These are phyloP conservation scores for Chlorella variabilis DNA, from an alignment of 163 green algal genomes.

Conservation along the genomic window DNA sequence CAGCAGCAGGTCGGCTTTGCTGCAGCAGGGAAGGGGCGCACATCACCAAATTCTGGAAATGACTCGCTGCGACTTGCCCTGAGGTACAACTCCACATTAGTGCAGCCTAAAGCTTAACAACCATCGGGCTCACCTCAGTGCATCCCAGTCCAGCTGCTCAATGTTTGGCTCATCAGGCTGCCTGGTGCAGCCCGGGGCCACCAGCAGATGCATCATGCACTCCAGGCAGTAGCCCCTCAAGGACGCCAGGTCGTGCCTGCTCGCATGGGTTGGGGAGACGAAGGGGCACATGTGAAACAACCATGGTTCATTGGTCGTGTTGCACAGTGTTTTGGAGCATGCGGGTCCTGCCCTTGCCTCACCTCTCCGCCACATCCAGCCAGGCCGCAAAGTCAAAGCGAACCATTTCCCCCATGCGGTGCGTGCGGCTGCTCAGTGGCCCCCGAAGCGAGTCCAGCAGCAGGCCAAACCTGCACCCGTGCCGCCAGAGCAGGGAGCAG, in stretches of 20 bases:
- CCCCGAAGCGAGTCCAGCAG: slow-evolving; percentile 7
- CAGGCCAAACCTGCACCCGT: slow-evolving; percentile 19
- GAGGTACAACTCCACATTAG: too few relatives aligned
- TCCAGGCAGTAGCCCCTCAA: slow-evolving; percentile 30
- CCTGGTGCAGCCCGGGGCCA: slow-evolving; percentile 2
- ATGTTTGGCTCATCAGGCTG: slow-evolving; percentile 5
- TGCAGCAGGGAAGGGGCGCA: not conserved
- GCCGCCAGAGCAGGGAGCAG: too few relatives aligned
- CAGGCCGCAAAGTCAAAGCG: slow-evolving; percentile 12
- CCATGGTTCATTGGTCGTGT: too few relatives aligned
- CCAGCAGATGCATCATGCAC: slow-evolving; percentile 37
- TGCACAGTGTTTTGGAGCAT: too few relatives aligned
- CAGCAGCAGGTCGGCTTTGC: slow-evolving; percentile 12
- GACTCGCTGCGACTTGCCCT: too few relatives aligned
- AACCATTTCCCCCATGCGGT: not conserved
- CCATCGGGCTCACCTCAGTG: not conserved
- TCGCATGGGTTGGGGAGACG: not conserved
- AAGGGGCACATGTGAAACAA: too few relatives aligned
- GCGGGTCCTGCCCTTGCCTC: too few relatives aligned
- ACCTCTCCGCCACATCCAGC: slow-evolving; percentile 32
- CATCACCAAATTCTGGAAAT: too few relatives aligned
- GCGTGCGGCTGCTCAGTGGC: slow-evolving; percentile 10
- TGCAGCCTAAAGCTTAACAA: too few relatives aligned
- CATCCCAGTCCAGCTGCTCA: not conserved
- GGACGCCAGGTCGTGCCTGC: slow-evolving; percentile 11